Percentiles rank a stretch among this genome's conserved stretches.
Evolutionary conservation across 2,329 filamentous ascomycete species (phyloP).

Genomic region (Apiospora saccharicola): DNA sequence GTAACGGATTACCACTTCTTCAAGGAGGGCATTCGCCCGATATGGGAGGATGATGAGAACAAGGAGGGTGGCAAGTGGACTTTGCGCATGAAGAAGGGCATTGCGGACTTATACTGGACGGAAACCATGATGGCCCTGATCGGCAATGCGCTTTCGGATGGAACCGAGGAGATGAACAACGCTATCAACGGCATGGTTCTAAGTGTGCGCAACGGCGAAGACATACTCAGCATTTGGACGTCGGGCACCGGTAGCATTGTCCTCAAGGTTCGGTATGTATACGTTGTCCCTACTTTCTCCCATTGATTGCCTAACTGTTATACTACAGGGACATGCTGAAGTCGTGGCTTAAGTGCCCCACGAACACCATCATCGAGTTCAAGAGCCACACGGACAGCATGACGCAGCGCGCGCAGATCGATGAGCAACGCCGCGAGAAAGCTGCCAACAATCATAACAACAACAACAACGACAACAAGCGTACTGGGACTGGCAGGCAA

Average conservation of each 20-base stretch:
- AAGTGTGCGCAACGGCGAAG: conserved; percentile 93
- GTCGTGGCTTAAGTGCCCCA: conserved; percentile 82
- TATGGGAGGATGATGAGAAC: conserved; percentile 99
- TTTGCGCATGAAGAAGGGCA: conserved; percentile 94
- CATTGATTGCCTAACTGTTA: neutral
- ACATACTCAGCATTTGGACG: conserved; percentile 98
- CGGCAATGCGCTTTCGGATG: conserved; percentile 93
- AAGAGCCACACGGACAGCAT: conserved; percentile 97
- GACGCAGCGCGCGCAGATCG: conserved; percentile 86
- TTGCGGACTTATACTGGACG: conserved; percentile 97
- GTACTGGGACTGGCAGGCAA: neutral
- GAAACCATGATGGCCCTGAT: conserved; percentile 89
- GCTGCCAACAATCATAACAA: conserved; percentile 48
- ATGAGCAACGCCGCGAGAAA: conserved; percentile 91
- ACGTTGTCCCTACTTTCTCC: neutral
- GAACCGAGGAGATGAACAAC: conserved; percentile 85
- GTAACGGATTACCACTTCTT: conserved; percentile 99
- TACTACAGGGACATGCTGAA: conserved; percentile 87
- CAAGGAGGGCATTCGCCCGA: conserved; percentile 93
- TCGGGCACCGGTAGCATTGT: conserved; percentile 91
- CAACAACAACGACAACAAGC: conserved; percentile 26
- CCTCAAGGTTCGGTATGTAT: conserved; percentile 84
- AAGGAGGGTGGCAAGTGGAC: conserved; percentile 98
- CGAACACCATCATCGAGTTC: conserved; percentile 91
- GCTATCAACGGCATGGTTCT: conserved; percentile 95